Evolutionary conservation across 2,329 filamentous ascomycete genomes (phyloP).

Genomic region (Epichloe typhina): DNA sequence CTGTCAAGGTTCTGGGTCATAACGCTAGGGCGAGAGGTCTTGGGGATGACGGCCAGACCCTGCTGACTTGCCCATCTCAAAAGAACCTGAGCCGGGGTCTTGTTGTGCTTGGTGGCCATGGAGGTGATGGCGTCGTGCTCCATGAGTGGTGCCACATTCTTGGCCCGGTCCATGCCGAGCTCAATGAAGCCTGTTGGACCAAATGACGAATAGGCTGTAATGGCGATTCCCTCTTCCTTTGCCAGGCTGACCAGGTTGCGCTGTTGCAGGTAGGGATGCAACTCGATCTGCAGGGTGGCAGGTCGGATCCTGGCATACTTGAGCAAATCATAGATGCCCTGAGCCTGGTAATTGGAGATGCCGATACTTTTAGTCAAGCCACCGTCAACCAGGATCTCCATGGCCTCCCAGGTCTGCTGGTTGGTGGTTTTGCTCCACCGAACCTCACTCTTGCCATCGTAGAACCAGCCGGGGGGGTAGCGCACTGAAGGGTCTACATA

Average conservation of each 20-base stretch:
- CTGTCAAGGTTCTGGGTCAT: constrained; percentile 57
- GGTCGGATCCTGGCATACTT: constrained; percentile 63
- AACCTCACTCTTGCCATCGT: constrained; percentile 48
- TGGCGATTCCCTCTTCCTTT: constrained; percentile 52
- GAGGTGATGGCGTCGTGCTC: constrained; percentile 51
- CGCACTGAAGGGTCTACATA: constrained; percentile 68
- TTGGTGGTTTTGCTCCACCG: constrained; percentile 55
- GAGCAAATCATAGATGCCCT: constrained; percentile 66
- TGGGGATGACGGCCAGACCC: constrained; percentile 69
- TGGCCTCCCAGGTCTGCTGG: constrained; percentile 70
- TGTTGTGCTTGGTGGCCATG: constrained; percentile 50
- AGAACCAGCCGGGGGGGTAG: constrained; percentile 74
- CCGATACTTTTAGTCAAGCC: constrained; percentile 63
- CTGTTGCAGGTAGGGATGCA: constrained; percentile 81
- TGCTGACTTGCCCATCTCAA: constrained; percentile 81
- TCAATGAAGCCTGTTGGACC: constrained; percentile 69
- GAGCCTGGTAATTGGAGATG: constrained; percentile 70
- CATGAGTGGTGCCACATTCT: constrained; percentile 55
- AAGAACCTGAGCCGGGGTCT: constrained; percentile 43
- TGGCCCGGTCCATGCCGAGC: constrained; percentile 48
- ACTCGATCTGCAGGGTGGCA: constrained; percentile 74
- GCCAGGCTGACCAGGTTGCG: constrained; percentile 55
- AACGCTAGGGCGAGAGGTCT: constrained; percentile 43
- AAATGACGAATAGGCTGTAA: constrained; percentile 78
- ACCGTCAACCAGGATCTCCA: constrained; percentile 60